Base-by-base conservation (phyloP, 2,329 filamentous ascomycete species). In the Waltergamsia citrina region DNA sequence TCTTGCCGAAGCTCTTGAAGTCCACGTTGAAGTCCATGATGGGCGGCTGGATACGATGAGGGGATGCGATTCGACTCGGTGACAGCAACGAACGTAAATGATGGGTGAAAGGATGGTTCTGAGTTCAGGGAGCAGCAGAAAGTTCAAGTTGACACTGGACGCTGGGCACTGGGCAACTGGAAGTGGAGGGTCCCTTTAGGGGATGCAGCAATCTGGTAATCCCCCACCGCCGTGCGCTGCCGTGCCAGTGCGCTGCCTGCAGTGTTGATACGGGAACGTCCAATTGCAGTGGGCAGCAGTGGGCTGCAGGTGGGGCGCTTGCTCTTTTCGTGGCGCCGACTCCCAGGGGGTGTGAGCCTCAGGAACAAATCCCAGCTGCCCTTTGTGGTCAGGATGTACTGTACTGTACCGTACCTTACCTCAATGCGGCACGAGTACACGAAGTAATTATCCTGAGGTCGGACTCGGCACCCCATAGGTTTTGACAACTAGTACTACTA, bases 1-100 rank as follows among this genome's bases (percentile, higher is more conserved):
- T 67, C 52, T 69, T 74, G 51, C 70, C 65, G 38, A 76, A 59
- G 45, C 62, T 71, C 53, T 71, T 73, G 62, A 76, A 75, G 48
- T 76, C 71, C 8, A 38, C 29, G 32, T 71, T 73, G 62, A 40
- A 40, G 29, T 40, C 38, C 38, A 40, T 40, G 9, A 21, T 40
- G 31, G 35, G 32, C 32, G 18, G 19, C 17, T n/a, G n/a, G n/a
- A n/a, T n/a, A n/a, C n/a, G n/a, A n/a, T n/a, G n/a, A n/a, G n/a
- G n/a, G n/a, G n/a, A n/a, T n/a, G n/a, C 29, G 29, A 29, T 11
- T 16, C n/a, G 10, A 16, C 17, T 12, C 10, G 15, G 27, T 9
- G 9, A 25, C n/a, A 9, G 23, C 9, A n/a, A n/a, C 9, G n/a
- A 25, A 25, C n/a, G 23, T 25, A n/a, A 25, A 25, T 25, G 9